Evolutionary conservation across 2,329 filamentous ascomycete genomes (phyloP).

Genomic region (Xylariaceae sp.): DNA sequence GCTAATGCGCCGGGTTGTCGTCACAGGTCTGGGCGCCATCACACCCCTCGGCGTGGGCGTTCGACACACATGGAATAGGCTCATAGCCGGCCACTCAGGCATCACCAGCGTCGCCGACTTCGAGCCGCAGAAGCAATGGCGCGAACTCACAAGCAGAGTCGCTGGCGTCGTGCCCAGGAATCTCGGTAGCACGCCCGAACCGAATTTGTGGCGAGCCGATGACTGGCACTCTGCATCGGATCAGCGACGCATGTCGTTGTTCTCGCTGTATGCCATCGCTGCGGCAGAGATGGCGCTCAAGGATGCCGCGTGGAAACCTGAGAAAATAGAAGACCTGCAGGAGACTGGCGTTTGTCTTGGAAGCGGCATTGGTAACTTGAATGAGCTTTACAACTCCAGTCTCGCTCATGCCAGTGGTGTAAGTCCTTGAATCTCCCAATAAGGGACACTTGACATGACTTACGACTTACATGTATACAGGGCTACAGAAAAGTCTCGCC

Average conservation of each 20-base stretch:
- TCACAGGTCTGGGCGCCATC: slow-evolving; percentile 76
- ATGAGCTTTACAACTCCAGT: slow-evolving; percentile 82
- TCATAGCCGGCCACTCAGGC: slow-evolving; percentile 75
- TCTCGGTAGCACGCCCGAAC: slow-evolving; percentile 9
- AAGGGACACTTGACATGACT: slow-evolving; percentile 2
- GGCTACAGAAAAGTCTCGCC: slow-evolving; percentile 92
- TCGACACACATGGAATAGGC: slow-evolving; percentile 70
- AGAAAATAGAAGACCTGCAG: slow-evolving; percentile 57
- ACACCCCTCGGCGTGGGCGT: slow-evolving; percentile 79
- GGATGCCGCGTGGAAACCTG: slow-evolving; percentile 73
- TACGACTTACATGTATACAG: slow-evolving; percentile 38
- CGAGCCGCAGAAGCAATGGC: slow-evolving; percentile 55
- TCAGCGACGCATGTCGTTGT: slow-evolving; percentile 77
- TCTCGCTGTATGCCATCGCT: slow-evolving; percentile 86
- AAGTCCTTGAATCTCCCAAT: slow-evolving; percentile 30
- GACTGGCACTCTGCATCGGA: slow-evolving; percentile 52
- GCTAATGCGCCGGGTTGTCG: slow-evolving; percentile 66
- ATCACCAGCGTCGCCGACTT: slow-evolving; percentile 66
- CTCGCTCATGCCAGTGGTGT: slow-evolving; percentile 69
- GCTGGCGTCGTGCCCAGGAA: slow-evolving; percentile 70
- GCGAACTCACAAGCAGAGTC: slow-evolving; percentile 73
- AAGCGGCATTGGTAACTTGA: slow-evolving; percentile 90
- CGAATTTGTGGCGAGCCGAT: slow-evolving; percentile 43
- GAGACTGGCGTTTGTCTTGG: slow-evolving; percentile 86
- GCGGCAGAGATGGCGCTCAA: slow-evolving; percentile 79